Percentiles rank a stretch among this genome's conserved stretches.
Conservation (phyloP, 495 filamentous ascomycete species). For the Parathielavia hyrcaniae region DNA sequence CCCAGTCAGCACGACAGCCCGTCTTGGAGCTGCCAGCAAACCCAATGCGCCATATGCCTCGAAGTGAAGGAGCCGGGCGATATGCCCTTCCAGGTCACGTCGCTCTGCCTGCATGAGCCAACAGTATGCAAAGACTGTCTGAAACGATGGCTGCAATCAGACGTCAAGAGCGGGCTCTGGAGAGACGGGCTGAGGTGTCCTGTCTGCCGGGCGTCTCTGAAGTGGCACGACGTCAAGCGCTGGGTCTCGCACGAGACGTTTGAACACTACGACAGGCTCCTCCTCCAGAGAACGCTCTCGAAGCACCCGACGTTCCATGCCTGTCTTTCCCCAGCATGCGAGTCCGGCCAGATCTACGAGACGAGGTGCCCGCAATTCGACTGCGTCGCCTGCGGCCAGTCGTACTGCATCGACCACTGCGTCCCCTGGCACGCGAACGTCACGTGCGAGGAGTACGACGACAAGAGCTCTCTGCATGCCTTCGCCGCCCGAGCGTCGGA, state of each 20-base stretch:
- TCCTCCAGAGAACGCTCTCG: slow-evolving; percentile 29
- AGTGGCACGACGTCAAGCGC: slow-evolving; percentile 31
- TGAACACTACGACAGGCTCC: slow-evolving; percentile 32
- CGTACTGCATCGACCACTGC: slow-evolving; percentile 41
- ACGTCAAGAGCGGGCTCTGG: slow-evolving; percentile 31
- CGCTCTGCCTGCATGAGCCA: slow-evolving; percentile 31
- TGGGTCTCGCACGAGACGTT: slow-evolving; percentile 32
- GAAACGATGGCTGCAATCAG: slow-evolving; percentile 31
- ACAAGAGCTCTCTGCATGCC: slow-evolving; percentile 24
- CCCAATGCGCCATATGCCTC: slow-evolving; percentile 34
- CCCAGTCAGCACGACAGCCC: no score
- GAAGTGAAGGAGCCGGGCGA: slow-evolving; percentile 35
- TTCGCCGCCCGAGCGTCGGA: slow-evolving; percentile 38
- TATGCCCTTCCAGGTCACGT: slow-evolving; percentile 33
- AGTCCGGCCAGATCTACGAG: slow-evolving; percentile 41
- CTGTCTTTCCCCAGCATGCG: slow-evolving; percentile 39
- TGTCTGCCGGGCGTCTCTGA: slow-evolving; percentile 35
- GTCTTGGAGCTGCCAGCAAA: slow-evolving; percentile 5
- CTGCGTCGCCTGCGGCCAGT: slow-evolving; percentile 35
- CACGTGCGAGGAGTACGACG: slow-evolving; percentile 46
- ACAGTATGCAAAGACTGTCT: slow-evolving; percentile 37
- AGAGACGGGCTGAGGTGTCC: slow-evolving; percentile 38
- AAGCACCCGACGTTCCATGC: slow-evolving; percentile 36
- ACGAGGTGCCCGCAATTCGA: slow-evolving; percentile 34
- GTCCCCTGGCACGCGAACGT: slow-evolving; percentile 44